Percentiles rank a stretch among this genome's conserved stretches.
Conservation (phyloP, 306 rosid genomes). For the Betula pendula region DNA sequence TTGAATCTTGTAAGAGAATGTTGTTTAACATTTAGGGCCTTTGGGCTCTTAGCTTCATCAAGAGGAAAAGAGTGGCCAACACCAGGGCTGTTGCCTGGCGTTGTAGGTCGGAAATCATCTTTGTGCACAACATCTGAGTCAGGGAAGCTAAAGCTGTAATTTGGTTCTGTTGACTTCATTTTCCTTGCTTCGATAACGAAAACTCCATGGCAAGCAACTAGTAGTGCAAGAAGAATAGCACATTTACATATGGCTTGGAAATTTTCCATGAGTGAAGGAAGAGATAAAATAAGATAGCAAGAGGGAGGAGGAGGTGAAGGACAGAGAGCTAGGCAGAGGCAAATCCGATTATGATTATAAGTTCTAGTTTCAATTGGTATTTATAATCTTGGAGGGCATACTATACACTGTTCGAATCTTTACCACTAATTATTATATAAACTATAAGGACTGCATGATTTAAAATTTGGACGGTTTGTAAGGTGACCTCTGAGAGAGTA, state of each 20-base stretch:
- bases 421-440: constrained; percentile 22
- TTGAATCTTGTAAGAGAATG: not conserved
- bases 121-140: not conserved
- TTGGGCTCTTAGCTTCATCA: not conserved
- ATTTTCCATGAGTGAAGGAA: constrained; percentile 22
- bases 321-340: constrained; percentile 9
- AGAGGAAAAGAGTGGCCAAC: constrained; percentile 14
- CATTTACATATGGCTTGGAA: not conserved
- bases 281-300: not conserved
- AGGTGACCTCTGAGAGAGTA: not conserved
- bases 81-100: constrained; percentile 45
- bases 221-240: constrained; percentile 23
- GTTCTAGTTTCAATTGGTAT: constrained; percentile 13
- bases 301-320: not conserved
- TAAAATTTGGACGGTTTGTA: constrained; percentile 29
- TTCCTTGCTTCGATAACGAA: constrained; percentile 22
- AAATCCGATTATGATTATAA: not conserved
- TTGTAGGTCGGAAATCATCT: constrained; percentile 47
- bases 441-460: constrained; percentile 2
- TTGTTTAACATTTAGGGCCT: not conserved
- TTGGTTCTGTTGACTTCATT: constrained; percentile 8
- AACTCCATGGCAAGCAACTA: constrained; percentile 22
- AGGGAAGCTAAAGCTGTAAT: not conserved
- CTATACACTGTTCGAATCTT: not conserved
- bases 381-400: constrained; percentile 18